These are phyloP conservation scores for Abrus precatorius DNA, from an alignment of 306 rosid species.

Conservation along the genomic window DNA sequence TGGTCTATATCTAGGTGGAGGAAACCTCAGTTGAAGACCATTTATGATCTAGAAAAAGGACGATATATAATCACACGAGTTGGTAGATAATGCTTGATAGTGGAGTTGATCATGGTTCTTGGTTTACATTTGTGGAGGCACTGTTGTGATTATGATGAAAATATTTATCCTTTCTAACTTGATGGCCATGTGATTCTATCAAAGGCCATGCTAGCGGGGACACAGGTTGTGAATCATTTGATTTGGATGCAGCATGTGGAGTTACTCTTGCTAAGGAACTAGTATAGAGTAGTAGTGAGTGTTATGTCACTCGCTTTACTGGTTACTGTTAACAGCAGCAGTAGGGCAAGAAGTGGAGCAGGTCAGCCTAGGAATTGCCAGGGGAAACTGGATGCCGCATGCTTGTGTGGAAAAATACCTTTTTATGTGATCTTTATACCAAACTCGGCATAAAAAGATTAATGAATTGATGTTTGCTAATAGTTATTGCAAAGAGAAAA, in stretches of 20 bases:
- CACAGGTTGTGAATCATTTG: conserved; percentile 48
- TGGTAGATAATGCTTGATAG: conserved; percentile 53
- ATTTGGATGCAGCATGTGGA: conserved; percentile 52
- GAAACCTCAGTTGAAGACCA: conserved; percentile 90
- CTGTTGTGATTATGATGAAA: conserved; percentile 38
- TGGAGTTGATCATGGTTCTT: conserved; percentile 35
- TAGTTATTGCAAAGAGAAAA: conserved; percentile 7
- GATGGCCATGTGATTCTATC: conserved; percentile 33
- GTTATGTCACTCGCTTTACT: conserved; percentile 40
- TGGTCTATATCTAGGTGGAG: conserved; percentile 92
- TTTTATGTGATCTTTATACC: conserved; percentile 42
- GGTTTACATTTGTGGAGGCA: conserved; percentile 45
- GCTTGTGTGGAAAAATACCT: conserved; percentile 35
- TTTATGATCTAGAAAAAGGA: conserved; percentile 91
- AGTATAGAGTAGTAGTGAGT: conserved; percentile 48
- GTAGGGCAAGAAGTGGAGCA: conserved; percentile 44
- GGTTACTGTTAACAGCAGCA: conserved; percentile 17
- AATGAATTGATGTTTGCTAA: conserved; percentile 32
- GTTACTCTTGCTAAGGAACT: conserved; percentile 39
- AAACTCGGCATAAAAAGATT: conserved; percentile 6
- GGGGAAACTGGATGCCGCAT: conserved; percentile 47
- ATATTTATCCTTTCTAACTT: conserved; percentile 43
- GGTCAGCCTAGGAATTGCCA: conserved; percentile 30
- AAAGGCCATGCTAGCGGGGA: conserved; percentile 41
- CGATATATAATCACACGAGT: conserved; percentile 82